phyloP scores from a whole-genome alignment of 192 early-diverging fungal genomes.

The Pilaira anomala region DNA sequence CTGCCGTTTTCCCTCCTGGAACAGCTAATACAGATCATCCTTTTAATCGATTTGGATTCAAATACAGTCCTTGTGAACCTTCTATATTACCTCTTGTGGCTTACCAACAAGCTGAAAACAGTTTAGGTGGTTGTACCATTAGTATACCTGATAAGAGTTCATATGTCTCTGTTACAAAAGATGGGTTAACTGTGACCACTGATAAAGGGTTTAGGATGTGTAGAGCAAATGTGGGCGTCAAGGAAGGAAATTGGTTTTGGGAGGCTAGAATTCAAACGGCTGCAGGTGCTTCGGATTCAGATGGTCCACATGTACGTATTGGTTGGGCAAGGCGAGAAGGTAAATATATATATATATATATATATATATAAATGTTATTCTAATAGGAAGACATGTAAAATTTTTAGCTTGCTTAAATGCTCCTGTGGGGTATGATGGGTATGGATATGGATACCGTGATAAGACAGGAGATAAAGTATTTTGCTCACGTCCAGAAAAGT shows the following conservation, averaged over 20 bases:
- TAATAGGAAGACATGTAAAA: no score
- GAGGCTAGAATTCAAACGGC: constrained; percentile 51
- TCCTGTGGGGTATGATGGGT: constrained; percentile 65
- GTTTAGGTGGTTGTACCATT: constrained; percentile 42
- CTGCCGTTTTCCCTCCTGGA: constrained; percentile 13
- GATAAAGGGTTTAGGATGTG: constrained; percentile 64
- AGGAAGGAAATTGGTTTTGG: constrained; percentile 61
- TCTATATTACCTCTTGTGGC: constrained; percentile 44
- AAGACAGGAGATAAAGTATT: constrained; percentile 59
- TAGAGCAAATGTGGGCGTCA: constrained; percentile 57
- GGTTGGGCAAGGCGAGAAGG: constrained; percentile 65
- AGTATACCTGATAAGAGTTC: constrained; percentile 58
- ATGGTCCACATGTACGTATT: constrained; percentile 60
- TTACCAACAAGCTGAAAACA: constrained; percentile 51
- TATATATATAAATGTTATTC: constrained; percentile 1
- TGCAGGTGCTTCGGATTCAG: constrained; percentile 15
- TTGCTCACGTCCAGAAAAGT: constrained; percentile 45
- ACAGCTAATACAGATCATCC: constrained; percentile 43
- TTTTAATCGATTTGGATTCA: constrained; percentile 57
- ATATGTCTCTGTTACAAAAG: constrained; percentile 51
- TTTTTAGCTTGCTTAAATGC: constrained; percentile 51
- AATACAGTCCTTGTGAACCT: constrained; percentile 55
- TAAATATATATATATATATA: constrained; percentile 17
- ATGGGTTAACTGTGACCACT: constrained; percentile 57
- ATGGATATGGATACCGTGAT: constrained; percentile 63